These are phyloP conservation scores for Salvia sclarea DNA, from an alignment of 305 asterid genomes.

Conservation along the genomic window DNA sequence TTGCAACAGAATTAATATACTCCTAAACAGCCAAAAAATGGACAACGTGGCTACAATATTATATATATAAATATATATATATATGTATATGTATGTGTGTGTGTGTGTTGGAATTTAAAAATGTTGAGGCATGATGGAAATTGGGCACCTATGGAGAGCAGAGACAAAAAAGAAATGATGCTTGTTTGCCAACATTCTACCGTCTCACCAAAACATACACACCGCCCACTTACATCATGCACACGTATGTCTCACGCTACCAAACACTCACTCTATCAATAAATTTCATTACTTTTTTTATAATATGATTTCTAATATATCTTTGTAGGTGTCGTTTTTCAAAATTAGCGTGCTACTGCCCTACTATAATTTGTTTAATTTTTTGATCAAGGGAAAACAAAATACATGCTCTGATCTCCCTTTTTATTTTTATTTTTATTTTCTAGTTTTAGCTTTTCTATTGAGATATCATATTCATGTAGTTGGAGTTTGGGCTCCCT, in stretches of 20 bases:
- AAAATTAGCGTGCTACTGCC: background rate
- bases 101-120: background rate
- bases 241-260: slow-evolving; percentile 39
- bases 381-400: background rate
- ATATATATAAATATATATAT: no score
- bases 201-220: background rate
- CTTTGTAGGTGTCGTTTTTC: background rate
- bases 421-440: background rate
- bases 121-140: slow-evolving; percentile 42
- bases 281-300: background rate
- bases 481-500: slow-evolving; percentile 5
- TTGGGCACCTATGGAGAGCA: slow-evolving; percentile 42
- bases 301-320: background rate
- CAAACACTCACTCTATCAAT: slow-evolving; percentile 13
- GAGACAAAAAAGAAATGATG: slow-evolving; percentile 62
- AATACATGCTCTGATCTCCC: background rate
- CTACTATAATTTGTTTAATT: slow-evolving; percentile 1
- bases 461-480: background rate
- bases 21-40: no score
- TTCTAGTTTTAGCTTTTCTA: background rate
- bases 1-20: no score
- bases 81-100: no score
- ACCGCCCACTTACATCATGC: slow-evolving; percentile 43
- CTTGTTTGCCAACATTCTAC: slow-evolving; percentile 48
- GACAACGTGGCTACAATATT: no score